A percentile compares a stretch with the other conserved stretches of the same genome.
These are phyloP conservation scores for Bocquillonia castaneifolia DNA, from an alignment of 441 rosid genomes.

Conservation along the genomic window DNA sequence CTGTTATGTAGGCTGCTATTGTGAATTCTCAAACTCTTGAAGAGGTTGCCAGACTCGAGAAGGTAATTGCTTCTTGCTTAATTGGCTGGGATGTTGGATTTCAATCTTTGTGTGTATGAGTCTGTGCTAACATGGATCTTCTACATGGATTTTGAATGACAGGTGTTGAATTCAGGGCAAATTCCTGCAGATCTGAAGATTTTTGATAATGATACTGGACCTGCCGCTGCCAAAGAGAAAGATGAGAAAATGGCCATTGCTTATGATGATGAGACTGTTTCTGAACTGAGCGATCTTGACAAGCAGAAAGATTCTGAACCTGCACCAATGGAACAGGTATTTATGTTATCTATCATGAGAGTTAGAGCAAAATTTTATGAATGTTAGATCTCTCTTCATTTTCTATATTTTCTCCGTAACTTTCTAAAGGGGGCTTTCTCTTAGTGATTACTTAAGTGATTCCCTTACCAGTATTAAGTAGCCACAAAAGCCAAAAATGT, in stretches of 20 bases:
- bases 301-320: conserved; percentile 44
- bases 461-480: not conserved
- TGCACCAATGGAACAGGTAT: conserved; percentile 69
- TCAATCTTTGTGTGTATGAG: conserved; percentile 4
- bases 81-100: conserved; percentile 7
- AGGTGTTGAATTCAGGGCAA: conserved; percentile 93
- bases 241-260: conserved; percentile 41
- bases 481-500: not conserved
- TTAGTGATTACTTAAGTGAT: not conserved
- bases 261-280: conserved; percentile 26
- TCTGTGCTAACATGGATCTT: conserved; percentile 21
- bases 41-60: conserved; percentile 96
- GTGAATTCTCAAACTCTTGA: conserved; percentile 96
- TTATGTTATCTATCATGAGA: not conserved
- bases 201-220: conserved; percentile 35
- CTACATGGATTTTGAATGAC: conserved; percentile 29
- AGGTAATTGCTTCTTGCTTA: conserved; percentile 41
- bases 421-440: not conserved
- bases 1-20: conserved; percentile 79
- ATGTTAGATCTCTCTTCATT: not conserved
- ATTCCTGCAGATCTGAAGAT: conserved; percentile 74
- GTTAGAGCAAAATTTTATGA: not conserved
- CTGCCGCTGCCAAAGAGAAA: conserved; percentile 30
- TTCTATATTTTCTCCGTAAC: not conserved
- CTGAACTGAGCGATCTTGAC: conserved; percentile 28